Conservation (phyloP, 257 asterid species). For the Nicotiana paniculata region DNA sequence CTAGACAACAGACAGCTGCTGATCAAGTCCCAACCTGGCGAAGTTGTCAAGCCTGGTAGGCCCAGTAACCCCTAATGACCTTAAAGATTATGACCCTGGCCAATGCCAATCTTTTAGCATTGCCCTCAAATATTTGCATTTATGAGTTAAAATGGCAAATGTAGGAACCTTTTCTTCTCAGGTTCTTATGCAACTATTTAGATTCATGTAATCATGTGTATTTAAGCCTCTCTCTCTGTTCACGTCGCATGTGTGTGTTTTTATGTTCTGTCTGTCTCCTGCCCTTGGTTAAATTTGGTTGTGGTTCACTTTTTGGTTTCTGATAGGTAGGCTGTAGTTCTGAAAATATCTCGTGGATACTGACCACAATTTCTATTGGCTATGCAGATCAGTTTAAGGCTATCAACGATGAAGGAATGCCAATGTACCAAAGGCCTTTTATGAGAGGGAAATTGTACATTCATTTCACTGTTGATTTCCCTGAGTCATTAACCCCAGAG, state of each 20-base stretch:
- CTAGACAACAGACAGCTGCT: conserved; percentile 83
- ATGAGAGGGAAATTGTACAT: conserved; percentile 74
- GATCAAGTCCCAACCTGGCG: conserved; percentile 81
- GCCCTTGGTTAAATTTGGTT: not conserved
- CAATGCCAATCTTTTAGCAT: no score
- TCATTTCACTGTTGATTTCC: conserved; percentile 77
- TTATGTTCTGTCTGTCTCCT: not conserved
- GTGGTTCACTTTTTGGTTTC: not conserved
- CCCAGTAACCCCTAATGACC: not conserved
- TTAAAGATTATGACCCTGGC: not conserved
- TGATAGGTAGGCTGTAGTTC: not conserved
- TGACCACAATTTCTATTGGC: not conserved
- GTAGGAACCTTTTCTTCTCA: not conserved
- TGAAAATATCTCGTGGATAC: not conserved
- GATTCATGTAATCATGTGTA: not conserved
- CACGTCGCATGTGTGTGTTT: not conserved
- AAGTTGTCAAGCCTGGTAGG: conserved; percentile 84
- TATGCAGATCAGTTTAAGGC: conserved; percentile 72
- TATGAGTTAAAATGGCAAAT: no score
- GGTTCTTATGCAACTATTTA: not conserved
- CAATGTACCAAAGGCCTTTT: conserved; percentile 70
- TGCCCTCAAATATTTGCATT: no score
- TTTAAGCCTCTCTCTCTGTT: not conserved
- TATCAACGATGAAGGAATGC: conserved; percentile 94
- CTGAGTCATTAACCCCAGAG: conserved; percentile 50